phyloP scores from a whole-genome alignment of 257 asterid genomes.

The Asclepias syriaca region DNA sequence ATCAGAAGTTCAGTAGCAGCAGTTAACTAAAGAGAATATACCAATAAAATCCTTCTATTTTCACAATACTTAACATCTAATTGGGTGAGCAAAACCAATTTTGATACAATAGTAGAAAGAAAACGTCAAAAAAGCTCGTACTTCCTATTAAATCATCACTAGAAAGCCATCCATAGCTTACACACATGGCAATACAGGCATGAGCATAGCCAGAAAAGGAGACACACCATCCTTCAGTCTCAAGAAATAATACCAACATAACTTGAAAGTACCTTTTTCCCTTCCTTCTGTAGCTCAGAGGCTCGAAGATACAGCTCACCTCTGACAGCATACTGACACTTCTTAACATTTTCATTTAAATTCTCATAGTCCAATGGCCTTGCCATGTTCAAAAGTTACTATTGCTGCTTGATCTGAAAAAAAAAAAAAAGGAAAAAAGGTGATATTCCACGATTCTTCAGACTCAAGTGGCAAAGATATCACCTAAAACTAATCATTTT shows the following conservation, averaged over 20 bases:
- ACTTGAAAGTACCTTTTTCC: slow-evolving; percentile 66
- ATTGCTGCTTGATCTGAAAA: slow-evolving; percentile 15
- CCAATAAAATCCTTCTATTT: background rate
- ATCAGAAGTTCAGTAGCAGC: background rate
- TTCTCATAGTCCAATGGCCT: slow-evolving; percentile 83
- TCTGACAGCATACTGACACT: slow-evolving; percentile 95
- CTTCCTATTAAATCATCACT: background rate
- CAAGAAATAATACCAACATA: background rate
- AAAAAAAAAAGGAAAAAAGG: background rate
- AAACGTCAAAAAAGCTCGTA: background rate
- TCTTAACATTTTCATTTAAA: slow-evolving; percentile 92
- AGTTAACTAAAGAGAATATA: background rate
- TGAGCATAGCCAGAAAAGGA: background rate
- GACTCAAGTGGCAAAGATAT: background rate
- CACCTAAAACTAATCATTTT: background rate
- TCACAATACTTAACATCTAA: background rate
- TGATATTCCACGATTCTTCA: background rate
- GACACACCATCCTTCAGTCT: background rate
- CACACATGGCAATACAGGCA: background rate
- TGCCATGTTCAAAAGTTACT: slow-evolving; percentile 36
- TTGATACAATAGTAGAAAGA: background rate
- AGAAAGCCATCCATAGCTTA: background rate
- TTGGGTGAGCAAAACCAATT: background rate
- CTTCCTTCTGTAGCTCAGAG: slow-evolving; percentile 98
- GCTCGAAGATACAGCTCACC: slow-evolving; percentile 99